Percentiles rank a stretch among this genome's conserved stretches.
Conservation (phyloP, 2,329 filamentous ascomycete genomes). For the Pyrenophora seminiperda region DNA sequence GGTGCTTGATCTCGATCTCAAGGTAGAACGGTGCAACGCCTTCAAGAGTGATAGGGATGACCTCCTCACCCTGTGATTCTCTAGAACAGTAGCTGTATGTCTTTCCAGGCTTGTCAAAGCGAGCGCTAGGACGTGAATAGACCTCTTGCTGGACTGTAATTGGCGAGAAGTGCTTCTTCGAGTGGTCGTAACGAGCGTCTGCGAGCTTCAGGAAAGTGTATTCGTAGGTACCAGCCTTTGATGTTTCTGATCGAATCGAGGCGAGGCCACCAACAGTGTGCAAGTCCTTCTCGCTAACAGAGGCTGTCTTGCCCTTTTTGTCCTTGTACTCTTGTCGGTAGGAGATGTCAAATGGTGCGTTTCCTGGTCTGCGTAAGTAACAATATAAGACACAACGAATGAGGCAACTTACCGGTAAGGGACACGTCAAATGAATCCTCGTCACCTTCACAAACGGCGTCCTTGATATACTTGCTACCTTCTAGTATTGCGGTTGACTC, state of each 20-base stretch:
- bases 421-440: slow-evolving; percentile 85
- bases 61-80: slow-evolving; percentile 79
- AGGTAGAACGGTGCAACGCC: slow-evolving; percentile 87
- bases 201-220: slow-evolving; percentile 84
- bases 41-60: slow-evolving; percentile 82
- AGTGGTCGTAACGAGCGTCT: slow-evolving; percentile 83
- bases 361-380: slow-evolving; percentile 57
- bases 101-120: slow-evolving; percentile 84
- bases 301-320: slow-evolving; percentile 61
- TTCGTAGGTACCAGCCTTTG: slow-evolving; percentile 78
- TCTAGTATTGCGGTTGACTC: slow-evolving; percentile 64
- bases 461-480: slow-evolving; percentile 68
- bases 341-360: slow-evolving; percentile 79
- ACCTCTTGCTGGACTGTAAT: slow-evolving; percentile 81
- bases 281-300: slow-evolving; percentile 69
- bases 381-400: background rate
- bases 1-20: slow-evolving; percentile 92
- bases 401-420: slow-evolving; percentile 67
- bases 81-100: slow-evolving; percentile 95
- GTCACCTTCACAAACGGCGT: slow-evolving; percentile 90
- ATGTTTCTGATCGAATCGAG: slow-evolving; percentile 83
- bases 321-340: slow-evolving; percentile 80
- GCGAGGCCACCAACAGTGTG: slow-evolving; percentile 78
- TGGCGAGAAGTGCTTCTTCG: slow-evolving; percentile 67
- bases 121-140: slow-evolving; percentile 79